Percentiles rank a stretch among this genome's conserved stretches.
Evolutionary conservation across 2,329 filamentous ascomycete genomes (phyloP).

Genomic region (Scedosporium minutisporum): DNA sequence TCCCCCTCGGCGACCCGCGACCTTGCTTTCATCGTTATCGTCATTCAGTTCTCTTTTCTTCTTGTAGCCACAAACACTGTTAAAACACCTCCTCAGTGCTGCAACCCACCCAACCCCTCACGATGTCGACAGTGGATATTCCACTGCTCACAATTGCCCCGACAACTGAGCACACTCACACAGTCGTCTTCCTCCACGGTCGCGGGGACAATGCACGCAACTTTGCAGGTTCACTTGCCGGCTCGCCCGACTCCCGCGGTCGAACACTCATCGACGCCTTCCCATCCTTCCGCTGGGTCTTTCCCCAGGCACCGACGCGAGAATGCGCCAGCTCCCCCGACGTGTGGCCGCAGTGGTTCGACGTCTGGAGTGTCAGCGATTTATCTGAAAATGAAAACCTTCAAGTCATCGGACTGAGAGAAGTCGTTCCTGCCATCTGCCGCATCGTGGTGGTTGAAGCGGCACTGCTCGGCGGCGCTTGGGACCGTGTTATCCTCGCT

Average conservation of each 20-base stretch:
- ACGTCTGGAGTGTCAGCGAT: slow-evolving; percentile 33
- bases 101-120: too few species aligned
- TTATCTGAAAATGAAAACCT: slow-evolving; percentile 31
- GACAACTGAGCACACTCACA: slow-evolving; percentile 25
- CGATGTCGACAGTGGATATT: too few species aligned
- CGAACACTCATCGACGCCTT: slow-evolving; percentile 28
- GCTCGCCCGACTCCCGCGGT: slow-evolving; percentile 19
- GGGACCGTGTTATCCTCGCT: slow-evolving; percentile 29
- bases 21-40: too few species aligned
- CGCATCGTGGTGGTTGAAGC: background rate
- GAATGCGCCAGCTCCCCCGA: slow-evolving; percentile 14
- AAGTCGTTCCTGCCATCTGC: background rate
- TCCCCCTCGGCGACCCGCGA: too few species aligned
- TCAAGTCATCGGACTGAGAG: slow-evolving; percentile 29
- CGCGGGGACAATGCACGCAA: slow-evolving; percentile 28
- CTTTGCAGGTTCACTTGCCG: slow-evolving; percentile 20
- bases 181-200: slow-evolving; percentile 35
- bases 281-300: slow-evolving; percentile 39
- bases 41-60: too few species aligned
- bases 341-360: slow-evolving; percentile 37
- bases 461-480: slow-evolving; percentile 7
- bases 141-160: background rate
- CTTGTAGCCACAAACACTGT: too few species aligned
- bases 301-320: slow-evolving; percentile 30
- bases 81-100: too few species aligned